Percentiles rank a stretch among this genome's conserved stretches.
Conservation (phyloP, 306 rosid species). For the Mucuna pruriens region DNA sequence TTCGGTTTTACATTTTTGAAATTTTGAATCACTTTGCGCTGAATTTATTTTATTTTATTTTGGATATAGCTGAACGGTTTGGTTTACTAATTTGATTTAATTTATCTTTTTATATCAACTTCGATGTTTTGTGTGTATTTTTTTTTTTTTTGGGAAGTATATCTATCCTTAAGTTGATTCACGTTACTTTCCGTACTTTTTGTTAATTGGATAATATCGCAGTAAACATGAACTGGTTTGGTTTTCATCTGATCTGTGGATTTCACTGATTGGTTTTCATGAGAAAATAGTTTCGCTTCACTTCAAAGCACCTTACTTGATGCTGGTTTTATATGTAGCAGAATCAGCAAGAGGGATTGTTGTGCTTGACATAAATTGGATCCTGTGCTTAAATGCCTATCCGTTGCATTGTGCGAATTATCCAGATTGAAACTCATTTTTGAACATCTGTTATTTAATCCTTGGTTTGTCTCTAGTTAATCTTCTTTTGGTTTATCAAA, state of each 20-base stretch:
- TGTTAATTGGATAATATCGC: neutral
- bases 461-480: conserved; percentile 7
- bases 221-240: conserved; percentile 30
- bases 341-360: neutral
- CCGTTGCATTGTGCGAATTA: neutral
- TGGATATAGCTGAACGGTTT: neutral
- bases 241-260: conserved; percentile 47
- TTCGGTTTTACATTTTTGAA: neutral
- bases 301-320: neutral
- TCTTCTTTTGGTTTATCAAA: conserved; percentile 7
- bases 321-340: neutral
- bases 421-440: conserved; percentile 5
- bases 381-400: conserved; percentile 2
- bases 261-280: conserved; percentile 7
- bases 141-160: neutral
- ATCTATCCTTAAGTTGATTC: conserved; percentile 14
- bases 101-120: neutral
- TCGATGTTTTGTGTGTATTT: neutral
- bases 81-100: neutral
- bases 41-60: neutral
- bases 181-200: neutral
- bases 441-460: neutral
- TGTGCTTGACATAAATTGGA: neutral
- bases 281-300: neutral
- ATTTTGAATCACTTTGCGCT: neutral